These are phyloP conservation scores for Colletotrichum ledebouriae DNA, from an alignment of 2,329 filamentous ascomycete species.

Conservation along the genomic window DNA sequence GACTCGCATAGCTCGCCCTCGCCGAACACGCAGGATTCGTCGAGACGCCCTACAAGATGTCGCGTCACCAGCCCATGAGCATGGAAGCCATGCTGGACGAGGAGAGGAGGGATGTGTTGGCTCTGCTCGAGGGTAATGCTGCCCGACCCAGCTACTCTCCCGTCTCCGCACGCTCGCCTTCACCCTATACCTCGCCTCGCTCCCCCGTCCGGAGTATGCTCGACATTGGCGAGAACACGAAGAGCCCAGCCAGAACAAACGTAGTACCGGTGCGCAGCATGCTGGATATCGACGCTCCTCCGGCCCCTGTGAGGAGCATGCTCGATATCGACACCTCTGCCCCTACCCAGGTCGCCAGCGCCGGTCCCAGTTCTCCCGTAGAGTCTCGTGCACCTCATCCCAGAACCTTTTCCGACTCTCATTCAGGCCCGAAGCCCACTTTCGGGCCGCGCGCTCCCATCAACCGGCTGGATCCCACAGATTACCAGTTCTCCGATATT, in stretches of 20 bases:
- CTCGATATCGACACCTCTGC: constrained; percentile 60
- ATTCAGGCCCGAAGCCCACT: constrained; percentile 58
- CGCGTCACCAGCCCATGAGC: constrained; percentile 70
- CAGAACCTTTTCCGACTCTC: constrained; percentile 70
- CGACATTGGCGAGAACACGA: constrained; percentile 65
- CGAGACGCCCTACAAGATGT: constrained; percentile 46
- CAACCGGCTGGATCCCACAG: constrained; percentile 51
- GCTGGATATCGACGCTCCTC: constrained; percentile 68
- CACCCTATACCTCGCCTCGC: constrained; percentile 69
- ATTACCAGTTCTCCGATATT: constrained; percentile 74
- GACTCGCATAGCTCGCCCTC: no score
- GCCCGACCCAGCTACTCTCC: constrained; percentile 49
- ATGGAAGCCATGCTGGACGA: constrained; percentile 83
- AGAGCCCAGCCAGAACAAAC: constrained; percentile 53
- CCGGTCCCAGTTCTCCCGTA: constrained; percentile 61
- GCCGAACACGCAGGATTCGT: not conserved
- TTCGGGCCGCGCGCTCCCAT: constrained; percentile 55
- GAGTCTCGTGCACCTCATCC: constrained; percentile 55
- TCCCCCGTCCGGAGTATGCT: constrained; percentile 80
- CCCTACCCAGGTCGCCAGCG: constrained; percentile 54
- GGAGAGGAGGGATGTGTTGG: constrained; percentile 80
- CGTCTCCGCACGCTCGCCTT: constrained; percentile 59
- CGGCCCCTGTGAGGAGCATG: constrained; percentile 64
- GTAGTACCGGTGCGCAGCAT: constrained; percentile 74
- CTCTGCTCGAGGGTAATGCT: constrained; percentile 70